Evolutionary conservation across 306 rosid genomes (phyloP), one percentile per base, ranked within the genome.

Genomic region (Prunus dulcis): DNA sequence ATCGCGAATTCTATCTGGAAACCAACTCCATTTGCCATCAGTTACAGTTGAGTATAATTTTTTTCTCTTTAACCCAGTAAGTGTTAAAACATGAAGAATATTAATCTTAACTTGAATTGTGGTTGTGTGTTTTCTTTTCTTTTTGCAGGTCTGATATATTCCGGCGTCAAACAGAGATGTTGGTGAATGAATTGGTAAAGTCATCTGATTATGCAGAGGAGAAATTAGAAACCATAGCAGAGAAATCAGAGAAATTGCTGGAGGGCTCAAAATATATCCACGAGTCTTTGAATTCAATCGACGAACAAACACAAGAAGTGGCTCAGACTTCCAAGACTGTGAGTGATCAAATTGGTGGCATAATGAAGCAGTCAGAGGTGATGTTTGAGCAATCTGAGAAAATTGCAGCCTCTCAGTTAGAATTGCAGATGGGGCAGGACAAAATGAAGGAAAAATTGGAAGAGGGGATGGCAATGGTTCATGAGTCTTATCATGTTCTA

Each of bases 1-100:
- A 91, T 23, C 92, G 87, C 20, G 92, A 81, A 79, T 93, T 91
- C 84, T 93, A 86, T 84, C 93, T 91, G 1, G 97, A 93, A 72
- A 93, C 93, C 57, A 89, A 91, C 50, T 72, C 90, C 28, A 91
- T 91, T 84, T 93, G 93, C 70, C 78, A 87, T 78, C 97, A 91
- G 67, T 79, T 93, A 51, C 97, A 93, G 92, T 87, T 81, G 72
- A 83, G 89, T 80, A 2, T 50, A n/a, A 6, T 34, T 71, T 62
- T 52, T 23, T 46, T 14, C 18, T 12, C 18, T 25, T 9, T 15
- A 6, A 52, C 57, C 20, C 9, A 1, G 1, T 52, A 14, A 5
- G 9, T 52, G 19, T 52, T 18, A 5, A 14, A 18, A 52, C n/a
- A 52, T 52, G 57, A 52, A 52, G 2, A 52, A 17, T 18, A 5